Percentiles rank a stretch among this genome's conserved stretches.
Evolutionary conservation across 192 early-diverging fungal genomes (phyloP).

Genomic region (Blastocladiella britannica): DNA sequence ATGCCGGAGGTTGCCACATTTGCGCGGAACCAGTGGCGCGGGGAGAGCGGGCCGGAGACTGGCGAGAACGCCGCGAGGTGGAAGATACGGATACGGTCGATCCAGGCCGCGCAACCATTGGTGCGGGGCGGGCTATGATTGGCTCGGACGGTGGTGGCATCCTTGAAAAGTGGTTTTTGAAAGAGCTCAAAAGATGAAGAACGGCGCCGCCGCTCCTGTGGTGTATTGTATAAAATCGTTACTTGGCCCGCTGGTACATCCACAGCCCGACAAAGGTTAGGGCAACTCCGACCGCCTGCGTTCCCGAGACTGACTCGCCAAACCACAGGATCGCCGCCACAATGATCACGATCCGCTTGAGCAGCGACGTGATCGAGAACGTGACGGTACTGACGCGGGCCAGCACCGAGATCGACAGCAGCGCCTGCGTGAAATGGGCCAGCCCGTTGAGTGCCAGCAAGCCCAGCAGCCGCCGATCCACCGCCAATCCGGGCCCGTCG

Average conservation of each 20-base stretch:
- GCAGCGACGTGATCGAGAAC: constrained; percentile 62
- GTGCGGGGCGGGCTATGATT: too few species aligned
- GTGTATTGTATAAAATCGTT: too few species aligned
- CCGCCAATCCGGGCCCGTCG: not conserved
- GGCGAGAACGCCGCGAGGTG: too few species aligned
- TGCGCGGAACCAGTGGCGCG: too few species aligned
- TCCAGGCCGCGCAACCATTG: too few species aligned
- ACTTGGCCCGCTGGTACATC: constrained; percentile 70
- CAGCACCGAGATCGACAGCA: constrained; percentile 60
- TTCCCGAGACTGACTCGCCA: constrained; percentile 39
- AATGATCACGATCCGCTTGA: constrained; percentile 85
- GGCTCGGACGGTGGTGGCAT: too few species aligned
- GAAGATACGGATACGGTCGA: too few species aligned
- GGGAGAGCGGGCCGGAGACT: too few species aligned
- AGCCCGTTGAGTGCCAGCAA: constrained; percentile 57
- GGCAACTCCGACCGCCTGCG: constrained; percentile 52
- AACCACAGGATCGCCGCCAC: constrained; percentile 62
- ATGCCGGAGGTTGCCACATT: too few species aligned
- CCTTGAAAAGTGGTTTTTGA: too few species aligned
- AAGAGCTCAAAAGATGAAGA: too few species aligned
- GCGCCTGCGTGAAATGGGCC: constrained; percentile 59
- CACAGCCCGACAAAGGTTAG: constrained; percentile 66
- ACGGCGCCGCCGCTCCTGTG: too few species aligned
- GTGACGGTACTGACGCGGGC: constrained; percentile 60
- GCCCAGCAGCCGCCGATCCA: constrained; percentile 9